Evolutionary conservation across 2,329 filamentous ascomycete genomes (phyloP), one percentile per base, ranked within the genome.

Genomic region (Aspergillus neotritici): DNA sequence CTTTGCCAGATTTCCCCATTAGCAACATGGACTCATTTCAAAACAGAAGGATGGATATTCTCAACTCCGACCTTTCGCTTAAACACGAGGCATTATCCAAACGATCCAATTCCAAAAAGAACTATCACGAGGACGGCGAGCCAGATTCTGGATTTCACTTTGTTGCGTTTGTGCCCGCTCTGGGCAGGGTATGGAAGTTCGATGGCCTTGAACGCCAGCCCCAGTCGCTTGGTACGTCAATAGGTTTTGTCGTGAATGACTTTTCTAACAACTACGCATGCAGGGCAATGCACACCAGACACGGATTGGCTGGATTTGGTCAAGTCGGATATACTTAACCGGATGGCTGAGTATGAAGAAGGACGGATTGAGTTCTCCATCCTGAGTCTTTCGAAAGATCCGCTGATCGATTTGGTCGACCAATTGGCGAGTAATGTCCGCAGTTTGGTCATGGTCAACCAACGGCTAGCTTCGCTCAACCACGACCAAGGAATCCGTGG

Each of bases 151-250:
- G 79, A 0, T 93, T 84, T 59, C 91, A 97, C 61, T 97, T 93
- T 64, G 84, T 94, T 50, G 90, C 89, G 5, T 95, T 91, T 59
- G 82, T 96, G 25, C 87, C 87, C 2, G 77, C 82, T 11, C 74
- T 77, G n/a, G 82, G 79, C 2, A 72, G 79, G 43, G 78, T 95
- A 11, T 96, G 88, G 88, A 87, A 90, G 62, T 79, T 97, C 4
- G 91, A 97, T 64, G 91, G 91, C 4, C 71, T 96, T 15, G 82
- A 90, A 61, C 72, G 72, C 33, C 79, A 82, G 50, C 91, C 88
- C 3, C 76, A 80, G 29, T 77, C 74, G 43, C 71, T 89, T 43
- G 83, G 83, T 59, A 46, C 47, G 54, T 46, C 31, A 31, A 12
- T 14, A 34, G 10, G 17, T 5, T 15, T 15, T 42, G 21, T 39